phyloP scores from a whole-genome alignment of 176 grass and related monocot species.

The maize (Zea mays) region DNA sequence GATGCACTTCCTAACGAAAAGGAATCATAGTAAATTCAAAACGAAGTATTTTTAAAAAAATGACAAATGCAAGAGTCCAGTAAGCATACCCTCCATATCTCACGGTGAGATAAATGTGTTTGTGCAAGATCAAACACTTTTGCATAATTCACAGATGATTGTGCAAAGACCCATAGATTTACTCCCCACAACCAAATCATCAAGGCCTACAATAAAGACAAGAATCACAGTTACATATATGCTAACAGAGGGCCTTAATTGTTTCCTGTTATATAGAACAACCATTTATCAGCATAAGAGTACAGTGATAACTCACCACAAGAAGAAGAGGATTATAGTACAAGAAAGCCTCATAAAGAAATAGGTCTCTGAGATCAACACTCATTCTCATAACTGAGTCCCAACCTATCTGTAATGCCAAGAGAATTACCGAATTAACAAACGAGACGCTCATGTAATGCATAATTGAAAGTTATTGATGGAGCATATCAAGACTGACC shows the following conservation, averaged over 20 bases:
- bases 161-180: conserved; percentile 90
- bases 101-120: conserved; percentile 77
- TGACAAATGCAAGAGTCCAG: conserved; percentile 6
- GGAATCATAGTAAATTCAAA: conserved; percentile 4
- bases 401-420: conserved; percentile 73
- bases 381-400: conserved; percentile 97
- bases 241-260: neutral
- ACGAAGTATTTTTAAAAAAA: conserved; percentile 2
- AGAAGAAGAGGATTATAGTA: conserved; percentile 98
- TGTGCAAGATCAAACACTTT: conserved; percentile 92
- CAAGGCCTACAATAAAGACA: conserved; percentile 64
- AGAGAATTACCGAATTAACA: conserved; percentile 18
- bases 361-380: conserved; percentile 79
- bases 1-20: neutral
- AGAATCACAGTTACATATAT: neutral
- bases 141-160: conserved; percentile 82
- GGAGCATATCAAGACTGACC: conserved; percentile 50
- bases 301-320: conserved; percentile 54
- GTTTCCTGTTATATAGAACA: conserved; percentile 16
- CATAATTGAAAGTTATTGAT: neutral
- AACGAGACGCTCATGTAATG: neutral
- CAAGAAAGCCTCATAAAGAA: conserved; percentile 94
- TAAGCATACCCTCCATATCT: conserved; percentile 90
- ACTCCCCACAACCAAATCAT: conserved; percentile 99
- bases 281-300: neutral